These are phyloP conservation scores for Ophiostoma pallidulum DNA, from an alignment of 2,329 filamentous ascomycete genomes.

Conservation along the genomic window DNA sequence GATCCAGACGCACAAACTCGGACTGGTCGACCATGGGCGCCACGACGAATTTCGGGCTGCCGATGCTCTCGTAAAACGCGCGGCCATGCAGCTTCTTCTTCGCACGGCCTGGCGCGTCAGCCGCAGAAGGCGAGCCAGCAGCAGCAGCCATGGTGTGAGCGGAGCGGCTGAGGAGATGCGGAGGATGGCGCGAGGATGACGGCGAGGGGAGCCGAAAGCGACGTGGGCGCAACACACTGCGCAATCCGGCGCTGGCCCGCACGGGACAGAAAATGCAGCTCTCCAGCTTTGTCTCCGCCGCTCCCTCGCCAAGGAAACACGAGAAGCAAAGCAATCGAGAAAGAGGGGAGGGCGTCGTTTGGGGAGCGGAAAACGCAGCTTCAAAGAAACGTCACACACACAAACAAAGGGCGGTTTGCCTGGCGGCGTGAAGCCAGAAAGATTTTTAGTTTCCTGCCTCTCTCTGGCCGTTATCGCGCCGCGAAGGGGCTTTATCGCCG, in stretches of 20 bases:
- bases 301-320: no score
- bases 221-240: neutral
- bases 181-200: no score
- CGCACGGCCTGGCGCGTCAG: no score
- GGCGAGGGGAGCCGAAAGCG: conserved; percentile 5
- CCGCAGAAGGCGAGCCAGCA: conserved; percentile 12
- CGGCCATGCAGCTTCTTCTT: conserved; percentile 68
- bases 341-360: no score
- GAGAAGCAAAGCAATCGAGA: no score
- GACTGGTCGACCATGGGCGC: conserved; percentile 98
- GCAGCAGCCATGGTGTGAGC: conserved; percentile 2
- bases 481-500: conserved; percentile 16
- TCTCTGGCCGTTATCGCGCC: no score
- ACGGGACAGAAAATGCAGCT: neutral
- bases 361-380: no score
- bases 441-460: no score
- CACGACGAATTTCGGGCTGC: conserved; percentile 79
- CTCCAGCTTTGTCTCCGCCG: conserved; percentile 14
- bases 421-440: no score
- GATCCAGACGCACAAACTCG: conserved; percentile 82
- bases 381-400: no score
- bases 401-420: no score
- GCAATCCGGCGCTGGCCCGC: conserved; percentile 4
- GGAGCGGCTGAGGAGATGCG: no score
- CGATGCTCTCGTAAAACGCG: conserved; percentile 90